Base-by-base conservation (phyloP, 345 rosid species). In the Populus ilicifolia region DNA sequence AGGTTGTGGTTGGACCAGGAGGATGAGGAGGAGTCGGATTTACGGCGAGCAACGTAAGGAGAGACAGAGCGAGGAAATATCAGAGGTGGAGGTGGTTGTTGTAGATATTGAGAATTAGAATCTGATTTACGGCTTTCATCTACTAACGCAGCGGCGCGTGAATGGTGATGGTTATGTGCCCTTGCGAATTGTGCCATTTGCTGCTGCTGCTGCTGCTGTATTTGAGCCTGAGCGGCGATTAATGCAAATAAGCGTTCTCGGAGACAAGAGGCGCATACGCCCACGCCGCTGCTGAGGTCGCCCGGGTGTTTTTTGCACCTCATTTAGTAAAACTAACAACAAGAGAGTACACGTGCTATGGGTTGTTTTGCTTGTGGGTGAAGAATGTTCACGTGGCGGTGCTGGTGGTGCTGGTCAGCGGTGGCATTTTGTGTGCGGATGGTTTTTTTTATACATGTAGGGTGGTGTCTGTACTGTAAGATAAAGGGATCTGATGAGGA, bases 221-320 rank as follows among this genome's bases (percentile, higher is more conserved):
- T 80, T 23, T 81, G 87, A 41, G 85, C 78, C 78, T 87, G 91
- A 9, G 90, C 90, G 61, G 81, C 90, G 69, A 93, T 80, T 72
- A 90, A 80, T 1, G 70, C 76, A 12, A 80, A 17, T 30, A 96
- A 93, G 29, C 96, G 92, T 63, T 93, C 91, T 1, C 94, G 92
- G 86, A 96, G 99, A 79, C 98, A 96, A 48, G 99, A 81, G 75
- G 98, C 89, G 80, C 98, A 96, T 76, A 96, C 97, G 77, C 99
- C 98, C 70, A 80, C 90, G 83, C 73, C 73, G 85, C 93, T 87
- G 79, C 88, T 92, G 54, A 48, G 83, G 88, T 96, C 99, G 70
- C 81, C 41, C 43, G 73, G 85, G 71, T 96, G 97, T 66, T 87
- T 85, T 68, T 88, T 91, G 74, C 99, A 95, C 91, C 87, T 95